phyloP scores from a whole-genome alignment of 345 rosid species.

The Acer yangbiense region DNA sequence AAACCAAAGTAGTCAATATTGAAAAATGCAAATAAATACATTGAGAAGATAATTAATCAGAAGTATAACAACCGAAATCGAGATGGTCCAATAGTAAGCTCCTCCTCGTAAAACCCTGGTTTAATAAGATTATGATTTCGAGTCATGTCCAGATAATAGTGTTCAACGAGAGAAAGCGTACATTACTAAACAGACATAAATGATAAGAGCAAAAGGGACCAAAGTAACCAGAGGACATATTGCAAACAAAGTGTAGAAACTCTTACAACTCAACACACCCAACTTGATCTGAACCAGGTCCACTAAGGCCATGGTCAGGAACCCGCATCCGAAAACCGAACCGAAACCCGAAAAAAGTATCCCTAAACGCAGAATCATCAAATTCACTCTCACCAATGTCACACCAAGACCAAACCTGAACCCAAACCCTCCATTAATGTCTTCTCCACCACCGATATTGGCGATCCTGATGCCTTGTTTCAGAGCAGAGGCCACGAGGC shows the following conservation, averaged over 20 bases:
- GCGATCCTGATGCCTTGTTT: slow-evolving; percentile 59
- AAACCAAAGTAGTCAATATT: slow-evolving; percentile 15
- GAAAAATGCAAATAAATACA: not conserved
- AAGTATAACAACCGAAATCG: not conserved
- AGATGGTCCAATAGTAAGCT: not conserved
- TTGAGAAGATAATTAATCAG: not conserved
- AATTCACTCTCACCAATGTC: slow-evolving; percentile 48
- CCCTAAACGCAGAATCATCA: slow-evolving; percentile 49
- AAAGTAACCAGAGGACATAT: slow-evolving; percentile 63
- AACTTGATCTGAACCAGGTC: slow-evolving; percentile 78
- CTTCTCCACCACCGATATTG: slow-evolving; percentile 15
- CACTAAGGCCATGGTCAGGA: slow-evolving; percentile 71
- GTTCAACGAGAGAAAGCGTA: slow-evolving; percentile 55
- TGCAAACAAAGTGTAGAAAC: slow-evolving; percentile 56
- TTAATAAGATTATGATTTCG: not conserved
- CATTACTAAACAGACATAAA: slow-evolving; percentile 59
- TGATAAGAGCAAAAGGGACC: slow-evolving; percentile 65
- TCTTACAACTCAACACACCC: slow-evolving; percentile 66
- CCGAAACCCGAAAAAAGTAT: slow-evolving; percentile 62
- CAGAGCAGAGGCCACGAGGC: slow-evolving; percentile 72
- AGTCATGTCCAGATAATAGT: not conserved
- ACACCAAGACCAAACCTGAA: slow-evolving; percentile 13
- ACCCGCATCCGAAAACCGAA: slow-evolving; percentile 78
- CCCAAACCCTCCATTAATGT: slow-evolving; percentile 2
- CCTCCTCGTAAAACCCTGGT: no score